Evolutionary conservation across 495 filamentous ascomycete species (phyloP).

Genomic region (Penicillium riverlandense): DNA sequence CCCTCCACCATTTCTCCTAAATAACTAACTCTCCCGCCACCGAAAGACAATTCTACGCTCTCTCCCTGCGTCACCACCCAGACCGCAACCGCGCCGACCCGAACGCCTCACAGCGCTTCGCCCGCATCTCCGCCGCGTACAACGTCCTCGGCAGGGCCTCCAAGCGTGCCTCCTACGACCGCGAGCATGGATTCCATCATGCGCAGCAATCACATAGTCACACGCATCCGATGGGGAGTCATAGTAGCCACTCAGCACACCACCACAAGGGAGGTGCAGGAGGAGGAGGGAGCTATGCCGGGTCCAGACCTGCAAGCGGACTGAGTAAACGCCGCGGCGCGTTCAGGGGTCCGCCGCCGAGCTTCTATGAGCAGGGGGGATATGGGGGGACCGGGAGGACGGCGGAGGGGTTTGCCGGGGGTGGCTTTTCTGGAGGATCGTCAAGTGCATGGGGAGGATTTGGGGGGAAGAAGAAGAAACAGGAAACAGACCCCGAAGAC

Average conservation of each 20-base stretch:
- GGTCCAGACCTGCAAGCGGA: constrained; percentile 71
- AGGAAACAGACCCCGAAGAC: constrained; percentile 24
- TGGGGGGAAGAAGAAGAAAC: not conserved
- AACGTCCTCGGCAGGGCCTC: constrained; percentile 60
- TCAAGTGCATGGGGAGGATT: constrained; percentile 4
- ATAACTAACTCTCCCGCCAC: not conserved
- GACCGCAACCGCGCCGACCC: constrained; percentile 80
- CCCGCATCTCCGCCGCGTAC: constrained; percentile 83
- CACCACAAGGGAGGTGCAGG: constrained; percentile 30
- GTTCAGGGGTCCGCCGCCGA: constrained; percentile 81
- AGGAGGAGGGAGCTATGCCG: constrained; percentile 34
- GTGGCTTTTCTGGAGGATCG: not conserved
- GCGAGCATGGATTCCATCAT: constrained; percentile 42
- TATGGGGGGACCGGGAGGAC: constrained; percentile 24
- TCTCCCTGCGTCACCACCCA: constrained; percentile 90
- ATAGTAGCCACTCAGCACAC: constrained; percentile 23
- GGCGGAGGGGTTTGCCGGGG: constrained; percentile 1
- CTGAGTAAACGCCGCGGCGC: constrained; percentile 65
- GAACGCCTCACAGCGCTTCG: constrained; percentile 67
- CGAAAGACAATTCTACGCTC: constrained; percentile 69
- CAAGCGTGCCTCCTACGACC: constrained; percentile 76
- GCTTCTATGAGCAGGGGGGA: constrained; percentile 75
- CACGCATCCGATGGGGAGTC: constrained; percentile 31
- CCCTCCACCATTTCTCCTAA: not conserved
- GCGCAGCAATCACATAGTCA: constrained; percentile 4